Evolutionary conservation across 2,329 filamentous ascomycete genomes (phyloP), one percentile per base, ranked within the genome.

Genomic region (Penicillium polonicum): DNA sequence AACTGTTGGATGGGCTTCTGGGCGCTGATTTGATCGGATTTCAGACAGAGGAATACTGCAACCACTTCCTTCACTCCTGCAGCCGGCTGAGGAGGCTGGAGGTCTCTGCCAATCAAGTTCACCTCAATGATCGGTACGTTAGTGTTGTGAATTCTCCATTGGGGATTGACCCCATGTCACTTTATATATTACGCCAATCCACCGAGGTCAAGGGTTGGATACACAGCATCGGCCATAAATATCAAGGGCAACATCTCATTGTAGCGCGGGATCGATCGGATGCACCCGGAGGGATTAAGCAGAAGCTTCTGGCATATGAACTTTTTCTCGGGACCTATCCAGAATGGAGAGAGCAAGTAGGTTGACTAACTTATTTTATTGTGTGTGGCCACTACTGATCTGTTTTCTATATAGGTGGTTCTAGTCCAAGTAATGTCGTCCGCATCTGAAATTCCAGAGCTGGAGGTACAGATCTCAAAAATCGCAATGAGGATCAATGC

Each of bases 401-500:
- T 15, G 31, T 33, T 8, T 23, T 25, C 12, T 3, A 0, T 29
- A 0, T 57, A 89, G 72, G 89, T 93, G 17, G 91, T 97, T 41
- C 80, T 97, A 55, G 92, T 97, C 57, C 93, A 97, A 76, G 91
- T 97, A 13, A 92, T 92, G 2, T 89, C 93, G 2, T 95, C 92
- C 0, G 89, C 89, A 2, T 90, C 89, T 41, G 92, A 96, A 70
- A 88, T 93, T 70, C 85, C 85, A 35, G 92, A 96, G 68, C 83
- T 96, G 6, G 89, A 94, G 67, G 88, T 89, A 0, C 90, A 90
- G 2, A 89, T 97, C 25, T 92, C 90, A 1, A 92, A 96, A 74
- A 96, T 97, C 70, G 91, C 95, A 61, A 95, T 91, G 45, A 86
- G 92, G 62, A 92, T 97, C 72, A 96, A 97, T 73, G 92, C 91